Conservation (phyloP, 2,329 filamentous ascomycete species). For the Lecanosticta acicola region DNA sequence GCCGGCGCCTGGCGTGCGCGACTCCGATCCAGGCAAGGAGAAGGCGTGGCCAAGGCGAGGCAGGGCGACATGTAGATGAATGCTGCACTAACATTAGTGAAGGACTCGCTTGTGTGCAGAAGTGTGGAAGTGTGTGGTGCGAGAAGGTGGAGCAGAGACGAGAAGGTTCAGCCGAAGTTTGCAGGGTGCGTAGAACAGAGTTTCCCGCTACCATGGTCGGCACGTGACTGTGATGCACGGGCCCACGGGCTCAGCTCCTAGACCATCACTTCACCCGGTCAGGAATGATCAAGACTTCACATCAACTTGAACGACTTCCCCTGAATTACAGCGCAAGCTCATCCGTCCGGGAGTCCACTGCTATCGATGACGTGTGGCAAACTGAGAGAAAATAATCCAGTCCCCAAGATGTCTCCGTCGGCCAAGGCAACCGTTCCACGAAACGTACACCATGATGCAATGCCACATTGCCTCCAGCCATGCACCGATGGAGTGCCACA, state of each 20-base stretch:
- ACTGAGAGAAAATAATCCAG: not conserved
- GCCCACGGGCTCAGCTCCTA: not conserved
- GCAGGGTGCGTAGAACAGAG: not conserved
- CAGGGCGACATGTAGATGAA: no score
- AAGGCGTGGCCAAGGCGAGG: not conserved
- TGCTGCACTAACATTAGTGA: no score
- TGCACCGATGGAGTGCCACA: not conserved
- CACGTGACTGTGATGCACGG: not conserved
- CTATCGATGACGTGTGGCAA: not conserved
- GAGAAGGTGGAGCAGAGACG: not conserved
- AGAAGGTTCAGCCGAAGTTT: not conserved
- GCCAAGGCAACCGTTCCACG: not conserved
- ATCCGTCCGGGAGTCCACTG: no score
- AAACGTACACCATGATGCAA: not conserved
- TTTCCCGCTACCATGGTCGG: not conserved
- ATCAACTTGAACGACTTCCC: not conserved
- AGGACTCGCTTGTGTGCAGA: no score
- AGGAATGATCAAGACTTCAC: not conserved
- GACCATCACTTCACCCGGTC: not conserved
- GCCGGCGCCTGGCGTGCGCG: constrained; percentile 1
- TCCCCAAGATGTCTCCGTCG: not conserved
- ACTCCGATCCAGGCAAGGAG: not conserved
- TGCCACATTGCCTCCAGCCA: not conserved
- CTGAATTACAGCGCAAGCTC: no score
- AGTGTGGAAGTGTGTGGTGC: no score